Evolutionary conservation across 1,284 basidiomycete species (phyloP).

Genomic region (Naganishia albida): DNA sequence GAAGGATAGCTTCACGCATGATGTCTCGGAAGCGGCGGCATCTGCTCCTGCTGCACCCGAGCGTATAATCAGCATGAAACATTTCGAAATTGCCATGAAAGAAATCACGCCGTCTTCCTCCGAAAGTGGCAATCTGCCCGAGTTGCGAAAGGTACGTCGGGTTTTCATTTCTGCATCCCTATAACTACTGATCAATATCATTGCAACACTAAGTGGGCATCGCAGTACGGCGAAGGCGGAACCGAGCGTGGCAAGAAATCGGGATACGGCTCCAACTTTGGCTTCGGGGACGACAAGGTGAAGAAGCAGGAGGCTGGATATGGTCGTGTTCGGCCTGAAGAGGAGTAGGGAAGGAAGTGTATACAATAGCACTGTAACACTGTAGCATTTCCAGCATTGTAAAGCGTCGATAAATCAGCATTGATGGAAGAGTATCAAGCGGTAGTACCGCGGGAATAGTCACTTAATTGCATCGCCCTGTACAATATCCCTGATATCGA

Average conservation of each 20-base stretch:
- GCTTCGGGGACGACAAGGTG: conserved; percentile 46
- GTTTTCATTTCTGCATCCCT: background rate
- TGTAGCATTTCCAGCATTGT: background rate
- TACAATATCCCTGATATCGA: too few relatives aligned
- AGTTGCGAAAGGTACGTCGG: conserved; percentile 64
- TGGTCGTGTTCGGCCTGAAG: conserved; percentile 39
- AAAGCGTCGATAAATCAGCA: background rate
- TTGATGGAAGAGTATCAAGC: too few relatives aligned
- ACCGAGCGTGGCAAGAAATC: conserved; percentile 49
- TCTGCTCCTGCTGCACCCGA: background rate
- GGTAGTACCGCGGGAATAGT: too few relatives aligned
- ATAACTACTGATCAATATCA: background rate
- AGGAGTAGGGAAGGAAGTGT: conserved; percentile 13
- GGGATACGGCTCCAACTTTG: conserved; percentile 55
- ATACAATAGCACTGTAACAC: background rate
- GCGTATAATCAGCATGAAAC: conserved; percentile 50
- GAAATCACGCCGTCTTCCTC: conserved; percentile 85
- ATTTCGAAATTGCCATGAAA: conserved; percentile 77
- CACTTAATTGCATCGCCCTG: too few relatives aligned
- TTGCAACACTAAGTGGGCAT: conserved; percentile 65
- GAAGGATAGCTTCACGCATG: background rate
- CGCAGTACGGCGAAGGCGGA: conserved; percentile 76
- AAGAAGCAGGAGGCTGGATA: conserved; percentile 34
- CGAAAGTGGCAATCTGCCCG: conserved; percentile 75
- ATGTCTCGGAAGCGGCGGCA: background rate